These are phyloP conservation scores for Suillus alpinus DNA, from an alignment of 768 basidiomycete species.

Conservation along the genomic window DNA sequence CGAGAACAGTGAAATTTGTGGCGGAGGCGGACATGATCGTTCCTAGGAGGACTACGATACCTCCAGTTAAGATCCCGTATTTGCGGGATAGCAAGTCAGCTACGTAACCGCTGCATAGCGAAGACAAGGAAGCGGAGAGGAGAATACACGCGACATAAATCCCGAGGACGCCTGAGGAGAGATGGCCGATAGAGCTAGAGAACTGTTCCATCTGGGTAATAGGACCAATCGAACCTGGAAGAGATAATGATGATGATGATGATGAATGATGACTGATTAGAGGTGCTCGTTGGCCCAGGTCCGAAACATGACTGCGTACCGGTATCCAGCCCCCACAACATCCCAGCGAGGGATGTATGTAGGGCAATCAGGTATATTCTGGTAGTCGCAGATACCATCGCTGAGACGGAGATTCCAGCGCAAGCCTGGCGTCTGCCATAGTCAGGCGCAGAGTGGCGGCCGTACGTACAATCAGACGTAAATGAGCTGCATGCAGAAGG, in stretches of 20 bases:
- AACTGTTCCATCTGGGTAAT: conserved; percentile 49
- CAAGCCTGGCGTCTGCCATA: neutral
- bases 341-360: conserved; percentile 24
- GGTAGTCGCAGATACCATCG: conserved; percentile 15
- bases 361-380: conserved; percentile 26
- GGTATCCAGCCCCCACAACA: conserved; percentile 32
- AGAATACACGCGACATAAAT: conserved; percentile 43
- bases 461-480: neutral
- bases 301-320: conserved; percentile 10
- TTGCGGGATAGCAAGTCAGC: conserved; percentile 47
- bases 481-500: neutral
- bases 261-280: neutral
- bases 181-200: conserved; percentile 31
- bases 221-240: conserved; percentile 37
- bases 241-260: neutral
- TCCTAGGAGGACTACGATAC: conserved; percentile 40
- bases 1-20: conserved; percentile 33
- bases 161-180: conserved; percentile 39
- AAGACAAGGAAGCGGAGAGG: conserved; percentile 39
- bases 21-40: conserved; percentile 38
- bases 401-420: neutral
- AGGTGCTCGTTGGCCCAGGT: neutral
- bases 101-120: conserved; percentile 39
- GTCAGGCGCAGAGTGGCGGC: neutral
- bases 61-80: conserved; percentile 42